Evolutionary conservation across 202 grass and related monocot genomes (phyloP), one percentile per base, ranked within the genome.

Genomic region (Bolboschoenoplectus hybrid): DNA sequence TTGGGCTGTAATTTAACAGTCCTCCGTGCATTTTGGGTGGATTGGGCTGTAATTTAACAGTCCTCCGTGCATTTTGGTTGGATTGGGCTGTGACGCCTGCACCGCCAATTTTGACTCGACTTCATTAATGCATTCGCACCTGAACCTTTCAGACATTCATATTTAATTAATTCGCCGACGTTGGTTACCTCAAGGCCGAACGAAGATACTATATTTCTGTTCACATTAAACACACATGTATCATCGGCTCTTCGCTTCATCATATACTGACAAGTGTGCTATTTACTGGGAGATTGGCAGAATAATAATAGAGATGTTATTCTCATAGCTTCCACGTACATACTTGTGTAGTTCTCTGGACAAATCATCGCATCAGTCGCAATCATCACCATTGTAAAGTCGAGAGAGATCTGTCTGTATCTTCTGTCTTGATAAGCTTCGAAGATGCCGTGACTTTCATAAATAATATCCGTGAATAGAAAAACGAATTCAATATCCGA

Each of bases 361-460:
- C 52, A 79, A 9, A 60, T 79, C 75, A 79, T 60, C 3, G 9
- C 16, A 35, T 79, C 6, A 19, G 52, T 79, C 75, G 4, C 75
- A 41, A 41, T 79, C 75, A 58, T 79, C 13, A 36, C 52, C 13
- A 7, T 40, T 79, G 1, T 56, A 2, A 41, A 79, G 74, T 10
- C 13, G 13, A 57, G 35, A 56, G 34, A 78, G 56, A 57, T 78
- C 11, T 40, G 5, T 60, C 0, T 26, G 16, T 68, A 79, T 79
- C 75, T 58, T 58, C 53, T 79, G 19, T 14, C 52, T 41, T 41
- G 75, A 79, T 79, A 79, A 60, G 52, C 32, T 79, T 58, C 1
- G 41, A 58, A 79, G 60, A 19, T 79, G 75, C 49, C 39, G 67
- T 70, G 44, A 11, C 13, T 10, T 32, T 74, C 34, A 9, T 51